Evolutionary conservation across 2,329 filamentous ascomycete genomes (phyloP).

Genomic region (Phoma sp.): DNA sequence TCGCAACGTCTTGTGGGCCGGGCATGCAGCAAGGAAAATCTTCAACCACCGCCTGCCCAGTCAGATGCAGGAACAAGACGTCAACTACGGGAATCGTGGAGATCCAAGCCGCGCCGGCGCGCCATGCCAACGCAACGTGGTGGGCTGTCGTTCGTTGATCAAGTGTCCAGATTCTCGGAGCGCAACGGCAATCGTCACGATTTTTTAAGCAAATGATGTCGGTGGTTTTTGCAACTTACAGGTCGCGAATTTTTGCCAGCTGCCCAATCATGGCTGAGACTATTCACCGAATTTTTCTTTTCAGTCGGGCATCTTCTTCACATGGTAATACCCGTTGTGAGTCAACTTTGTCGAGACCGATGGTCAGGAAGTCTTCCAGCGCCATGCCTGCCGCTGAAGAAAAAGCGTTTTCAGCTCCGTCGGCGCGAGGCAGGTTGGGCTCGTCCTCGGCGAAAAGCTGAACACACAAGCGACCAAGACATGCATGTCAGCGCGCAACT

Average conservation of each 20-base stretch:
- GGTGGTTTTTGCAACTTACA: not conserved
- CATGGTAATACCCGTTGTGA: not conserved
- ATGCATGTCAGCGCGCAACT: constrained; percentile 4
- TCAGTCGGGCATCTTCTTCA: not conserved
- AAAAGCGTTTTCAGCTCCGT: no score
- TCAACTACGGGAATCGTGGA: constrained; percentile 9
- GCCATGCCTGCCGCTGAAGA: not conserved
- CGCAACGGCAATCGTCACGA: constrained; percentile 16
- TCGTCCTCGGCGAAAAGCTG: not conserved
- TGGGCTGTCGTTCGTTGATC: constrained; percentile 26
- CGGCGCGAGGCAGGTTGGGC: no score
- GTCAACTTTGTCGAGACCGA: constrained; percentile 2
- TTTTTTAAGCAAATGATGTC: constrained; percentile 7
- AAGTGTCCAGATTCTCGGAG: constrained; percentile 14
- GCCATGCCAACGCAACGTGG: constrained; percentile 26
- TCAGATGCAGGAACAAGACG: constrained; percentile 12
- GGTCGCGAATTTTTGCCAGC: not conserved
- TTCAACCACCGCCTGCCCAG: constrained; percentile 19
- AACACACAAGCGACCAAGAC: not conserved
- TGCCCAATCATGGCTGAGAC: constrained; percentile 5
- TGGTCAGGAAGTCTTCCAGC: not conserved
- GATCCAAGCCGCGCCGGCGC: constrained; percentile 13
- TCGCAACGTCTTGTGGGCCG: constrained; percentile 27
- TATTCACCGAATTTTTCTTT: constrained; percentile 6
- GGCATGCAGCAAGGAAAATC: constrained; percentile 30